Base-by-base conservation (phyloP, 192 early-diverging fungal species). In the Nowakowskiella sp. region DNA sequence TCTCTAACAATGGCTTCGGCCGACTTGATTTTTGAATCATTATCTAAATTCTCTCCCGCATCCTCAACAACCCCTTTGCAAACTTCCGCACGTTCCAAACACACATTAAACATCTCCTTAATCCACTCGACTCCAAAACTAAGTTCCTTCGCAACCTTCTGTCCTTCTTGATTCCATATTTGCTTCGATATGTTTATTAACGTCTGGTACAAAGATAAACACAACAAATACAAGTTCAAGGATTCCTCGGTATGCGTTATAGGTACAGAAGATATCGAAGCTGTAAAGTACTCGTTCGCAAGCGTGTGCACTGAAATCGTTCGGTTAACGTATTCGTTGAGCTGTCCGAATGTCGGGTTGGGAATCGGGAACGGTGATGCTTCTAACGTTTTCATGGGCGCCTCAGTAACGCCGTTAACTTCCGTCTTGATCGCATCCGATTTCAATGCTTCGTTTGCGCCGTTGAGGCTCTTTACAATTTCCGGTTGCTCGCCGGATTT, bases 21-120 rank as follows among this genome's bases (percentile, higher is more conserved):
- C n/a, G n/a, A n/a, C n/a, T n/a, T n/a, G n/a, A n/a, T n/a, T n/a
- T n/a, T n/a, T n/a, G n/a, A n/a, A n/a, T n/a, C n/a, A n/a, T n/a
- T n/a, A n/a, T n/a, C n/a, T n/a, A n/a, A n/a, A n/a, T n/a, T n/a
- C n/a, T 21, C 56, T 31, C 4, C 9, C 28, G 10, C 7, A 16
- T 47, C 39, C 7, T 8, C 39, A 31, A 61, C 44, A 10, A 59
- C 50, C 4, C 39, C 57, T 10, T 43, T 10, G 1, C 51, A 45
- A 22, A 69, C 61, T 60, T 91, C 84, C 0, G 92, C 94, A 3
- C 82, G 72, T 10, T 93, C 90, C 6, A 94, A 58, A 45, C 89
- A 93, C 44, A 86, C 86, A 67, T 97, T 93, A 60, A 92, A 97
- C 51, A 85, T 79, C 44, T 77, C 80, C 21, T 89, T 82, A 48